Evolutionary conservation across 2,329 filamentous ascomycete genomes (phyloP), one percentile per base, ranked within the genome.

Genomic region (Arthrobotrys sphaeroides): DNA sequence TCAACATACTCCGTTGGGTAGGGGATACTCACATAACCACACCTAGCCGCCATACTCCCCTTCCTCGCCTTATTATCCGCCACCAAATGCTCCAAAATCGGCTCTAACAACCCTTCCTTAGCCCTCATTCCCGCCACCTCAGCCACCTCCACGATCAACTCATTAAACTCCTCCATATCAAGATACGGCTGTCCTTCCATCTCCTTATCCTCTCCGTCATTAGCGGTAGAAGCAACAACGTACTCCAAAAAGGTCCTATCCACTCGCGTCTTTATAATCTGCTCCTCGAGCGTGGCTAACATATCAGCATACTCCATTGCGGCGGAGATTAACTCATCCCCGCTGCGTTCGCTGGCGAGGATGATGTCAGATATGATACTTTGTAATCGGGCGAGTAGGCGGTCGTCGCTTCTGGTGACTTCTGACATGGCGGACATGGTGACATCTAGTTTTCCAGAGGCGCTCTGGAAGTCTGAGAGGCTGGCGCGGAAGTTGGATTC

Each of bases 391-490:
- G 73, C 73, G 40, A 77, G 66, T 38, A 77, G 10, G 20, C 73
- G n/a, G 33, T 77, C 73, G 43, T 77, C 73, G 36, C 31, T 66
- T 9, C 66, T 33, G 16, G 66, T 70, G 22, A 65, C 38, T 57
- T 77, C 73, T 9, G 73, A 70, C 65, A 77, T 72, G 42, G 65
- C 73, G 6, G 73, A 77, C 59, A 66, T 69, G 18, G 62, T 64
- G 18, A 75, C 69, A 31, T 75, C 62, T 13, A 75, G 42, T 47
- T 64, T 75, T 5, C 72, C 72, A 9, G 64, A 59, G 0, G 72
- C 72, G 42, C 62, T 42, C 53, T 75, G 72, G n/a, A 75, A 24
- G 31, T 69, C 57, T 0, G 40, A 24, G 4, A 75, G 33, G 13
- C 45, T 55, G 26, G 73, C 73, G 18, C 73, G 73, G 43, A 72